These are phyloP conservation scores for Colletotrichum ledebouriae DNA, from an alignment of 2,329 filamentous ascomycete species.

Conservation along the genomic window DNA sequence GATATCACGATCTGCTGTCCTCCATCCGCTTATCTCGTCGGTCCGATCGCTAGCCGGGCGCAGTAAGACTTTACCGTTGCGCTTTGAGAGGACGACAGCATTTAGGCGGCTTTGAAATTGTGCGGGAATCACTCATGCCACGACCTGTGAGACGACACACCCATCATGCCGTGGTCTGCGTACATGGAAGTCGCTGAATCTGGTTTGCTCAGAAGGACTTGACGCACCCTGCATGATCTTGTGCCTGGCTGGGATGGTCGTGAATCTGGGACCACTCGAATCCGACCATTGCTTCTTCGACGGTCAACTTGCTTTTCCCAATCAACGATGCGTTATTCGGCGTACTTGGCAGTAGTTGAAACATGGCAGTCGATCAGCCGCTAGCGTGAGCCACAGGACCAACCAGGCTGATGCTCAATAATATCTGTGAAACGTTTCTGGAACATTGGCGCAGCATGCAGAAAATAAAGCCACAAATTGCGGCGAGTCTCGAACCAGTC, in stretches of 20 bases:
- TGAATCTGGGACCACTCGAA: not conserved
- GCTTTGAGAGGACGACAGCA: not conserved
- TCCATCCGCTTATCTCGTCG: constrained; percentile 10
- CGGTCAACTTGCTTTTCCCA: not conserved
- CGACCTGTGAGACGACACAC: not conserved
- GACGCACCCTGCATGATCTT: constrained; percentile 11
- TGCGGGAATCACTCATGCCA: not conserved
- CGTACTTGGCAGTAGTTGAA: constrained; percentile 27
- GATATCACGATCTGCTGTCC: constrained; percentile 24
- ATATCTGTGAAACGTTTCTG: constrained; percentile 32
- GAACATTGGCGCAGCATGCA: constrained; percentile 24
- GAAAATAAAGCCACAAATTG: constrained; percentile 19
- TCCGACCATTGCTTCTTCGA: constrained; percentile 17
- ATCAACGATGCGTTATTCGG: not conserved
- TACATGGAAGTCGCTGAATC: not conserved
- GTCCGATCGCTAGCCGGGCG: constrained; percentile 4
- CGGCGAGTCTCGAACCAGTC: not conserved
- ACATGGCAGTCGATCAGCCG: constrained; percentile 23
- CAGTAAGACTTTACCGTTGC: not conserved
- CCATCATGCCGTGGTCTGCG: not conserved
- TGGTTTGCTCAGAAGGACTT: constrained; percentile 13
- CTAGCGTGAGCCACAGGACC: constrained; percentile 16
- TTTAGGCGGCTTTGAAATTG: not conserved
- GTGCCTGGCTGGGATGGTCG: constrained; percentile 8
- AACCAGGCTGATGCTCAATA: constrained; percentile 15